Percentiles rank a stretch among this genome's conserved stretches.
phyloP scores from a whole-genome alignment of 352 stramenopile species.

The Pilasporangium apinafurcum region DNA sequence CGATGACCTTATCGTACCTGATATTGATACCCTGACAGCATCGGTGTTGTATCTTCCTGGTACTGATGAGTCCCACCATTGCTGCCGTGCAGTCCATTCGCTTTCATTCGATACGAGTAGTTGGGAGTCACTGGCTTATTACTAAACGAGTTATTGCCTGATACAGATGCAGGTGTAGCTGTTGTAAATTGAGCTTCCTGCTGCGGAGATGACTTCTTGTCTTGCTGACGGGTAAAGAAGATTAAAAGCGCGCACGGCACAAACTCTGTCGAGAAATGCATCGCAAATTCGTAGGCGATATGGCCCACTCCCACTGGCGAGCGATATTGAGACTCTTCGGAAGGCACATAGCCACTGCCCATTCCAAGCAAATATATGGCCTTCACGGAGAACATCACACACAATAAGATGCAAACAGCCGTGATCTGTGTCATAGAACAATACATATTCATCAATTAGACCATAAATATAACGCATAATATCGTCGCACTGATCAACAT shows the following conservation, averaged over 20 bases:
- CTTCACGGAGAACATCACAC: constrained; percentile 61
- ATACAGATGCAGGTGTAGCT: constrained; percentile 11
- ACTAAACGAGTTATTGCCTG: constrained; percentile 12
- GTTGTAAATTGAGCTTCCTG: constrained; percentile 1
- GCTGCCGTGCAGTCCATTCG: constrained; percentile 21
- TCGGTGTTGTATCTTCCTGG: constrained; percentile 39
- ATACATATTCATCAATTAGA: constrained; percentile 3
- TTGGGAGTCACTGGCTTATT: constrained; percentile 36
- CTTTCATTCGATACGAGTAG: constrained; percentile 25
- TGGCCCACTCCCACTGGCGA: constrained; percentile 57
- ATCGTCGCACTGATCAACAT: constrained; percentile 4
- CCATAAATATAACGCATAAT: constrained; percentile 3
- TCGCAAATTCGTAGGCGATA: constrained; percentile 64
- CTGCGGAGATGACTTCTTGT: constrained; percentile 15
- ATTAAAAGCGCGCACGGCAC: constrained; percentile 58
- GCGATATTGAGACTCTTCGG: constrained; percentile 54
- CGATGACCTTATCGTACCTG: constrained; percentile 20
- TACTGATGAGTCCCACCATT: constrained; percentile 18
- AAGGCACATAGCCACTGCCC: constrained; percentile 49
- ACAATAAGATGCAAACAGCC: constrained; percentile 63
- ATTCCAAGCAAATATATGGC: constrained; percentile 69
- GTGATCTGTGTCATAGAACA: constrained; percentile 39
- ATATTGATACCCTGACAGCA: constrained; percentile 62
- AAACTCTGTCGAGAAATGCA: constrained; percentile 75
- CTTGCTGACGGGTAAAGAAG: constrained; percentile 43